Conservation (phyloP, 345 rosid species). For the Salix purpurea region DNA sequence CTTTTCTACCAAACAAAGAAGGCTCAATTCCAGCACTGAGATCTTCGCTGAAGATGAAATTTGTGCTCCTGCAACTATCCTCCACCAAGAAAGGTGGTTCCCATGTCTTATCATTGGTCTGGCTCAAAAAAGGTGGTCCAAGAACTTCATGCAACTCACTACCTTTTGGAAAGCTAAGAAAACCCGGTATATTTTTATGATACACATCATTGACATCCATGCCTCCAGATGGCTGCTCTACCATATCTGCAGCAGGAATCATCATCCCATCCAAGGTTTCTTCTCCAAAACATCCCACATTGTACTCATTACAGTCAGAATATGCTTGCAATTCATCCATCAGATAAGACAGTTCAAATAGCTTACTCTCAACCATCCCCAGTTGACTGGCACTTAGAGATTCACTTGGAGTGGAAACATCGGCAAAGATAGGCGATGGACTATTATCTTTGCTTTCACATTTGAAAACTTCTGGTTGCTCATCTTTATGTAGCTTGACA, state of each 20-base stretch:
- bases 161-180: constrained; percentile 35
- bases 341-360: constrained; percentile 32
- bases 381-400: constrained; percentile 16
- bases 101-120: constrained; percentile 20
- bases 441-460: constrained; percentile 11
- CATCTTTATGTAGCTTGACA: constrained; percentile 8
- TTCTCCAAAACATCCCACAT: constrained; percentile 19
- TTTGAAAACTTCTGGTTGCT: constrained; percentile 16
- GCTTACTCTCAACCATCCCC: constrained; percentile 31
- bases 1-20: constrained; percentile 16
- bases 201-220: neutral
- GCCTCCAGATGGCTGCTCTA: constrained; percentile 16
- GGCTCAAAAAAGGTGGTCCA: constrained; percentile 27
- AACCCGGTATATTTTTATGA: constrained; percentile 7
- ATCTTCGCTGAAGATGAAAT: constrained; percentile 7
- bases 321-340: constrained; percentile 34
- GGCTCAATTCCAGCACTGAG: constrained; percentile 18
- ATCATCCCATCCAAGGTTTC: constrained; percentile 18
- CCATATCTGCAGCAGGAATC: constrained; percentile 15
- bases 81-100: constrained; percentile 19
- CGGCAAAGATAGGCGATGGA: constrained; percentile 3
- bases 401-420: constrained; percentile 20
- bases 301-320: constrained; percentile 12
- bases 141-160: constrained; percentile 45
- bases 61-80: constrained; percentile 10